Conservation (phyloP, 1,284 basidiomycete genomes). For the Boletellus dicymbophilus region DNA sequence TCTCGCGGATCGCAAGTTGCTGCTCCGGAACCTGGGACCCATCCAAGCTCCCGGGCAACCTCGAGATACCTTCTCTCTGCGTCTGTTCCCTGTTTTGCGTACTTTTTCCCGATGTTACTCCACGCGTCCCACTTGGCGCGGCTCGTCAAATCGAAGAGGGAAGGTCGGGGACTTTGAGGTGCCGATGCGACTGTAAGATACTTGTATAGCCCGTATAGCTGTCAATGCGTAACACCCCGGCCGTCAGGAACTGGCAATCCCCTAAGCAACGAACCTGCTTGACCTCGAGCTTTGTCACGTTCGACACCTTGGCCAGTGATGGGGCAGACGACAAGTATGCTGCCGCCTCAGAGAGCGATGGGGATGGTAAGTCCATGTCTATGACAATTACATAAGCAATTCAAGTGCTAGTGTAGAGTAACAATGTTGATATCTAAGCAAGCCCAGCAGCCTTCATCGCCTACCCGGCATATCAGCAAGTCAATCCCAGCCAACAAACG, state of each 20-base stretch:
- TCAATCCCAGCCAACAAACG: background rate
- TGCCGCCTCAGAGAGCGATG: conserved; percentile 61
- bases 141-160: conserved; percentile 78
- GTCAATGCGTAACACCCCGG: conserved; percentile 28
- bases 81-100: conserved; percentile 41
- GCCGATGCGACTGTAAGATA: conserved; percentile 58
- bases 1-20: conserved; percentile 17
- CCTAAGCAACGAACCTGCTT: conserved; percentile 28
- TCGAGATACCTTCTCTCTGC: conserved; percentile 69
- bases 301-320: conserved; percentile 53
- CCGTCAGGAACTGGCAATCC: conserved; percentile 30
- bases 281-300: conserved; percentile 76
- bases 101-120: conserved; percentile 54
- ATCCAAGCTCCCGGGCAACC: conserved; percentile 70
- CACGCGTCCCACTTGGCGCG: conserved; percentile 92
- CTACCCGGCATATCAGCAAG: conserved; percentile 36
- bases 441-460: conserved; percentile 87
- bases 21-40: conserved; percentile 45
- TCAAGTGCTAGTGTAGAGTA: background rate
- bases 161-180: conserved; percentile 68
- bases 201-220: conserved; percentile 91
- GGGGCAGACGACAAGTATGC: conserved; percentile 61
- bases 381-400: conserved; percentile 32
- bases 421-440: conserved; percentile 48
- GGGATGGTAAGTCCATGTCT: conserved; percentile 45